phyloP scores from a whole-genome alignment of 768 basidiomycete genomes.

The Roridomyces roridus region DNA sequence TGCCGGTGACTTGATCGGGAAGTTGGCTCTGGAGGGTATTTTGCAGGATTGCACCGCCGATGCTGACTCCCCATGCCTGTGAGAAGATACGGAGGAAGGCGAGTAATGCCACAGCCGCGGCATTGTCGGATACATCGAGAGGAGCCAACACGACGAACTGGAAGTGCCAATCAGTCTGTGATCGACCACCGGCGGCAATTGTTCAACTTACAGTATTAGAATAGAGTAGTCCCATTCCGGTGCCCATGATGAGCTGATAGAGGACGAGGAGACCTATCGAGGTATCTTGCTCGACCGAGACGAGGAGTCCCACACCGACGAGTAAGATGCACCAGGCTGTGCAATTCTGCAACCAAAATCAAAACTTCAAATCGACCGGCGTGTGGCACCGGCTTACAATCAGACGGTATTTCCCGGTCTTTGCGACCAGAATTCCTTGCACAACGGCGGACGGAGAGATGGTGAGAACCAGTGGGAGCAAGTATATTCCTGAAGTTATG shows the following conservation, averaged over 20 bases:
- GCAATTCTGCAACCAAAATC: not conserved
- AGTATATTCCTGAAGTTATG: constrained; percentile 39
- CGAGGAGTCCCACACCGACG: constrained; percentile 43
- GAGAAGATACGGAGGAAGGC: constrained; percentile 4
- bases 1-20: not conserved
- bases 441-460: constrained; percentile 45
- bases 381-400: constrained; percentile 17
- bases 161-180: not conserved
- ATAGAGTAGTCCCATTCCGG: constrained; percentile 33
- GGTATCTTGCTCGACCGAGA: constrained; percentile 32
- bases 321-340: constrained; percentile 34
- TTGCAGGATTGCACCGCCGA: constrained; percentile 12
- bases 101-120: not conserved
- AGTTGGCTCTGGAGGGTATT: not conserved
- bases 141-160: constrained; percentile 3
- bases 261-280: constrained; percentile 29
- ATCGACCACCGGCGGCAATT: constrained; percentile 14
- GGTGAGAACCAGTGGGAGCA: constrained; percentile 38
- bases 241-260: constrained; percentile 32
- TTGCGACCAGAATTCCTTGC: constrained; percentile 35
- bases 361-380: not conserved
- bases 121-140: constrained; percentile 1
- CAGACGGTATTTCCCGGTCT: constrained; percentile 29
- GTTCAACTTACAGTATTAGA: constrained; percentile 20
- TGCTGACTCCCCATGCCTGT: constrained; percentile 10